Conservation (phyloP, 1,284 basidiomycete species). For the Athelia psychrophila region DNA sequence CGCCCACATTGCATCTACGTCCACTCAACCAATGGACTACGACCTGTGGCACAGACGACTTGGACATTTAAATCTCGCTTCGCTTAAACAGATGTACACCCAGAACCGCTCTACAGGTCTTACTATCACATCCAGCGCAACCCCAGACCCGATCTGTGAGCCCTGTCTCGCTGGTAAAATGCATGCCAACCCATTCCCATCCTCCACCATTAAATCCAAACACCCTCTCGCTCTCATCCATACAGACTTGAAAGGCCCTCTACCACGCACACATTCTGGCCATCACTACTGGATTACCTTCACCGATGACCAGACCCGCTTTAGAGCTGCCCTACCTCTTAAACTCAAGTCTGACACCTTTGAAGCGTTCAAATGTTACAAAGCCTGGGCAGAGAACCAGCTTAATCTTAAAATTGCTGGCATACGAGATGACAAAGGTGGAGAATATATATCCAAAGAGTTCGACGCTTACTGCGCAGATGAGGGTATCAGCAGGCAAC, state of each 20-base stretch:
- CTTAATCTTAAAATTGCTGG: no score
- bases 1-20: not conserved
- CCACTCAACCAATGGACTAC: slow-evolving; percentile 11
- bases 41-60: slow-evolving; percentile 15
- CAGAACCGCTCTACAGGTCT: slow-evolving; percentile 6
- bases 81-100: not conserved
- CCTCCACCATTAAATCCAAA: slow-evolving; percentile 12
- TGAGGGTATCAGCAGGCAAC: no score
- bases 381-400: no score
- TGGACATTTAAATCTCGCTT: slow-evolving; percentile 8
- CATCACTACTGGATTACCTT: no score
- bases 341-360: no score
- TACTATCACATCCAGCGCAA: not conserved
- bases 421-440: no score
- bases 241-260: slow-evolving; percentile 23
- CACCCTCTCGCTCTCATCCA: slow-evolving; percentile 18
- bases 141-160: slow-evolving; percentile 23
- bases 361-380: no score
- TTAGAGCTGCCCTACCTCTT: no score
- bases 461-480: no score
- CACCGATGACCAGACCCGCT: no score
- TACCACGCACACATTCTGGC: slow-evolving; percentile 8
- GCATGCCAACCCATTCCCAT: slow-evolving; percentile 14
- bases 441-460: no score
- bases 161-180: slow-evolving; percentile 26